Evolutionary conservation across 495 filamentous ascomycete species (phyloP), one percentile per base, ranked within the genome.

Genomic region (Neurospora sublineolata): DNA sequence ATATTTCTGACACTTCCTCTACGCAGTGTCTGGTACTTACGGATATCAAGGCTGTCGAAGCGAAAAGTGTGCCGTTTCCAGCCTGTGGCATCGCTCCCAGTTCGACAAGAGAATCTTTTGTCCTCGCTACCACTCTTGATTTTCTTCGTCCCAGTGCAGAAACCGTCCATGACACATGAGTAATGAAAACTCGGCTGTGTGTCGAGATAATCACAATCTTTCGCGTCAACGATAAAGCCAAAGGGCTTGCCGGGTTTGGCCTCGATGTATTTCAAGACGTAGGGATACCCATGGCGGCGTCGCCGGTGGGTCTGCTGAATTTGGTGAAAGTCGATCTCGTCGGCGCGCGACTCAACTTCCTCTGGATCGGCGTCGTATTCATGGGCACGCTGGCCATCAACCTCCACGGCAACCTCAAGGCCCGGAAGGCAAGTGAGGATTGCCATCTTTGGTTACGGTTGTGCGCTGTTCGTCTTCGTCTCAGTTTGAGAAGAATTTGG

Each of bases 361-460:
- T 72, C 70, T 33, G 74, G 73, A 37, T 82, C 71, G 52, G 27
- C 52, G 0, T 79, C 73, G 41, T 82, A 83, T 14, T 84, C 82
- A 1, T 46, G 27, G 4, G 77, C 71, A 8, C 75, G 71, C 37
- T 40, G 18, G 2, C 73, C 77, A 11, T 75, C 70, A 9, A 79
- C 75, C 14, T 72, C 36, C 10, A 84, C 72, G n/a, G 67, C 73
- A 27, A 78, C 75, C 58, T 76, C 68, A 7, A 83, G 30, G 42
- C 81, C 80, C 0, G 77, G 76, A 33, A 81, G 33, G 8, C 52
- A 67, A 11, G 75, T 27, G n/a, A 80, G 58, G 60, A 83, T 73
- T 0, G 82, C 80, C 80, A 84, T 84, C 9, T 37, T 71, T 9
- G 18, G 27, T 20, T 71, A 36, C 4, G 33, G 33, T 36, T 36